Evolutionary conservation across 495 filamentous ascomycete species (phyloP).

Genomic region (Diplogelasinospora grovesii): DNA sequence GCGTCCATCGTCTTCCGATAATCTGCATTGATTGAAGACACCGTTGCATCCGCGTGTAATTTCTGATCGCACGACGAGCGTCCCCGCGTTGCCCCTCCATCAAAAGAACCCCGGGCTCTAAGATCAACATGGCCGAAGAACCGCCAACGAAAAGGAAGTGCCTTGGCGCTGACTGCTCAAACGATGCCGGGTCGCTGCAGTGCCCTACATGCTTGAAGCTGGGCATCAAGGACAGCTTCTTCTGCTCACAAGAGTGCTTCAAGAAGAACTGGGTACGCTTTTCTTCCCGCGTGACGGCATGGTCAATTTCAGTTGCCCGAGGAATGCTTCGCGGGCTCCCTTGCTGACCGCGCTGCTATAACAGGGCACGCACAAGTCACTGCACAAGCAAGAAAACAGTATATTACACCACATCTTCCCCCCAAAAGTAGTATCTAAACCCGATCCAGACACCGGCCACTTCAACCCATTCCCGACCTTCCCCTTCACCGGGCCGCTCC

Average conservation of each 20-base stretch:
- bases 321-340: background rate
- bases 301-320: background rate
- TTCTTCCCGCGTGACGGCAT: slow-evolving; percentile 1
- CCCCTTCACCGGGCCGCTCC: slow-evolving; percentile 67
- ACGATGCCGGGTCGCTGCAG: slow-evolving; percentile 76
- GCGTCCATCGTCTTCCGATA: no score
- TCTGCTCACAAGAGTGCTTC: slow-evolving; percentile 98
- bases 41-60: no score
- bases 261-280: slow-evolving; percentile 85
- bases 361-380: slow-evolving; percentile 74
- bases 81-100: background rate
- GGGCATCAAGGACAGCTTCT: slow-evolving; percentile 80
- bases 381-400: slow-evolving; percentile 82
- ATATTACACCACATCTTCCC: slow-evolving; percentile 59
- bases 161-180: slow-evolving; percentile 70
- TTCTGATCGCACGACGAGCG: no score
- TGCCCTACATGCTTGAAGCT: slow-evolving; percentile 91
- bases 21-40: no score
- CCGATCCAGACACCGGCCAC: slow-evolving; percentile 78
- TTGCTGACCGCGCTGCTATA: slow-evolving; percentile 9
- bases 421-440: slow-evolving; percentile 76
- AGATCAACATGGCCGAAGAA: slow-evolving; percentile 37
- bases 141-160: slow-evolving; percentile 61
- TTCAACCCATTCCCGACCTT: slow-evolving; percentile 90
- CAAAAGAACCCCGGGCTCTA: background rate